Base-by-base conservation (phyloP, 768 basidiomycete species). In the Russula griseocarnosa region DNA sequence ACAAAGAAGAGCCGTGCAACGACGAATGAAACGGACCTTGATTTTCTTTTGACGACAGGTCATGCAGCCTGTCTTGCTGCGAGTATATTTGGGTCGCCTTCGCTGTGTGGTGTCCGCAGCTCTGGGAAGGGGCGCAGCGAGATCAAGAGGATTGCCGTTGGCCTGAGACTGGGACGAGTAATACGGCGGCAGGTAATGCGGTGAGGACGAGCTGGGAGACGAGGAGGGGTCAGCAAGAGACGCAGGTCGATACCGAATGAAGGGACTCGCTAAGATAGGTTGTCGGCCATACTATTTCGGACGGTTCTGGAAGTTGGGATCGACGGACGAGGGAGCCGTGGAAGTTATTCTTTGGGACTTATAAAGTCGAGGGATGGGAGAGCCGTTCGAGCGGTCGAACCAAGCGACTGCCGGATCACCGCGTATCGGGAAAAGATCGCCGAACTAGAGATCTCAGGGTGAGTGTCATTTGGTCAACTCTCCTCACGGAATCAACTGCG, bases 21-120 rank as follows among this genome's bases (percentile, higher is more conserved):
- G 26, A n/a, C 2, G 1, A 40, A 3, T 14, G 24, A 60, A 60
- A 72, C 81, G 59, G 67, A 90, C 91, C 83, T 97, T 97, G 71
- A 98, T 92, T 81, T 96, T 92, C 81, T 95, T 94, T 66, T 86
- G 84, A 70, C 94, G 83, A 81, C 94, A 98, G 49, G 92, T 94
- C 73, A 96, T 77, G 73, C 94, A 98, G 26, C 94, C 94, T 1
- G 93, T 94, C 78, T 96, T 94, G 76, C 90, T 92, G 70, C 94
- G 84, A 66, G 91, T 93, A 70, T 95, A 95, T 79, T 97, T 97
- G 55, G 91, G 92, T 40, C 91, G 87, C 73, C 91, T 92, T 63
- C 90, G 82, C 70, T 79, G 78, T n/a, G 81, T 79, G 18, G 79
- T 63, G 54, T 85, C 88, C 40, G 75, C 76, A 57, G 82, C 80